Evolutionary conservation across 257 asterid genomes (phyloP), one percentile per base, ranked within the genome.

Genomic region (Cordia subcordata): DNA sequence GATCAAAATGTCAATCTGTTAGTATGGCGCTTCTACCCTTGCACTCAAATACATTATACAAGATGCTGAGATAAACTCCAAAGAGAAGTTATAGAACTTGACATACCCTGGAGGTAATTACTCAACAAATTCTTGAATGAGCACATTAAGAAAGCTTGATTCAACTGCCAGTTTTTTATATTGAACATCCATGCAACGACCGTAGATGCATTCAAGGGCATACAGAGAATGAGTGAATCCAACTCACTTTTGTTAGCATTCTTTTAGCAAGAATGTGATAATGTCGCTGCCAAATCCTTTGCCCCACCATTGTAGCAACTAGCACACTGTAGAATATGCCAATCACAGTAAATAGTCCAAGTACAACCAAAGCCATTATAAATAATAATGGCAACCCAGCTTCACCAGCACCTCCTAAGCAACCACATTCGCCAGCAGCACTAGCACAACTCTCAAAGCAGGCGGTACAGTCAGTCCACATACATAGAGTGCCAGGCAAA

Each of bases 271-370:
- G 89, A 54, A 90, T 90, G 81, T 90, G 98, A 73, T 90, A 90
- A 71, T 90, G 98, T 52, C 98, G 80, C 77, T 90, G 98, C 98
- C 98, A 90, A 65, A 90, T 87, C 81, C 98, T 83, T 67, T 90
- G 98, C 32, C 95, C 96, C 22, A 87, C 98, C 96, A 90, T 85
- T 12, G 98, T 90, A 66, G 96, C 94, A 38, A 87, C 98, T 65
- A 90, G 75, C 8, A 90, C 88, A 13, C 96, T 87, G 58, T 90
- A 90, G 77, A 87, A 87, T 72, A 90, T 83, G 64, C 98, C 98
- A 42, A 90, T 84, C 61, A 90, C 79, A 21, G 98, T 91, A 63
- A 91, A 91, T 22, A 91, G 81, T 67, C 95, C 94, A 27, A 91
- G 81, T 68, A 88, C 94, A 18, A 91, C 66, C 54, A 91, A 71